phyloP scores from a whole-genome alignment of 1,139 yeast species.

The Geotrichum bryndzae region DNA sequence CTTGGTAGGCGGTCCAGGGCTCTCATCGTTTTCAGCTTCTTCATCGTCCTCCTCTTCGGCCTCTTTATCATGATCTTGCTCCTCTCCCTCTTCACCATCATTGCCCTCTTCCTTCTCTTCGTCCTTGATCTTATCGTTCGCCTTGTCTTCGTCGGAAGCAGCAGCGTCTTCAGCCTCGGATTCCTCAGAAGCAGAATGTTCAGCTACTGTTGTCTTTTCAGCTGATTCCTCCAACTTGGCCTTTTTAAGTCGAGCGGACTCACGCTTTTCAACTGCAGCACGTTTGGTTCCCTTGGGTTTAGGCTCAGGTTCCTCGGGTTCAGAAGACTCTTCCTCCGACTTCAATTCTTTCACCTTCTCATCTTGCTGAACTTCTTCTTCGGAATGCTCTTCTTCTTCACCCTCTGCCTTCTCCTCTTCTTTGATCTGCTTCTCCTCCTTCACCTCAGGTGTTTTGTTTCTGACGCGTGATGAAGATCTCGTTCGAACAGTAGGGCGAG shows the following conservation, averaged over 20 bases:
- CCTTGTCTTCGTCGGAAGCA: not conserved
- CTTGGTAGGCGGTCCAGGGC: conserved; percentile 11
- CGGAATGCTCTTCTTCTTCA: conserved; percentile 2
- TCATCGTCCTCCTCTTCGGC: conserved; percentile 5
- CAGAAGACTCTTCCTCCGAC: not conserved
- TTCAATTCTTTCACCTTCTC: conserved; percentile 6
- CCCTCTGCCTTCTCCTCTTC: not conserved
- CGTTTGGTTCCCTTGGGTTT: not conserved
- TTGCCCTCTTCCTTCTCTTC: not conserved
- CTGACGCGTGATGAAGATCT: conserved; percentile 8
- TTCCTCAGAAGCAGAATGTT: not conserved
- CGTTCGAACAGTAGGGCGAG: conserved; percentile 4
- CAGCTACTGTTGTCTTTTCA: not conserved
- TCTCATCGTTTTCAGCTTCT: conserved; percentile 8
- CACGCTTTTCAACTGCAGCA: conserved; percentile 4
- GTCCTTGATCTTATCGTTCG: not conserved
- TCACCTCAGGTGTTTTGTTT: conserved; percentile 7
- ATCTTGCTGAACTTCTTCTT: not conserved
- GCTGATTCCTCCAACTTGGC: conserved; percentile 7
- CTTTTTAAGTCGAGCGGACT: conserved; percentile 10
- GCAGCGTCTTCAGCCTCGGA: not conserved
- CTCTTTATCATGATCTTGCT: not conserved
- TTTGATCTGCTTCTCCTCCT: not conserved
- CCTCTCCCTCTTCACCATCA: not conserved
- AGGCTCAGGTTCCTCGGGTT: not conserved